Base-by-base conservation (phyloP, 2,329 filamentous ascomycete genomes). In the Phialophora tarda region DNA sequence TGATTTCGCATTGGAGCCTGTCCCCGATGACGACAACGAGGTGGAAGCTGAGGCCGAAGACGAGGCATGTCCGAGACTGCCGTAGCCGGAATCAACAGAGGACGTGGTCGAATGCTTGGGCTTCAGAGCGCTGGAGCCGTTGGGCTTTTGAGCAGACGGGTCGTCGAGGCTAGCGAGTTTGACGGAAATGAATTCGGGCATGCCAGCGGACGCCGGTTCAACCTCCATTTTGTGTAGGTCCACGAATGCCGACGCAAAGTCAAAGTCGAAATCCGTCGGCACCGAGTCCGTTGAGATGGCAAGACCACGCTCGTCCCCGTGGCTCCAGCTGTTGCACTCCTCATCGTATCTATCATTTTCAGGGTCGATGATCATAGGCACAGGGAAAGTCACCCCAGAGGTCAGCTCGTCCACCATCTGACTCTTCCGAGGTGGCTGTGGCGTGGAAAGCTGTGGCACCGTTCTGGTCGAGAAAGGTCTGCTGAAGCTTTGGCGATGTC, bases 81-180 rank as follows among this genome's bases (percentile, higher is more conserved):
- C 64, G 59, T 71, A 71, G 32, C 69, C 69, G 38, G 67, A 71
- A 51, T 71, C 67, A 26, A 70, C 55, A 12, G 66, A 67, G 5
- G 69, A 66, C 21, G 64, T 63, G 30, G 62, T 65, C 30, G 69
- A 69, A 24, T 67, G 66, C 17, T 63, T 69, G 10, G 66, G 58
- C 41, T 66, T 69, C 32, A 69, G 38, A 21, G 58, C 28, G 12
- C 66, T 58, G 34, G 56, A 21, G 14, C 47, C 21, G 4, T 54
- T 50, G 24, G 63, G 23, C 14, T 32, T n/a, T 34, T 53, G 28
- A 4, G 3, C 50, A 10, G 23, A 34, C 4, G 55, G 59, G 12
- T 53, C 41, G 14, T 65, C 51, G n/a, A 67, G 32, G 23, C 64
- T 65, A 8, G 59, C 30, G 34, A 62, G 59, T 23, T 63, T 59